phyloP scores from a whole-genome alignment of 768 basidiomycete species.

The Trametes gibbosa region DNA sequence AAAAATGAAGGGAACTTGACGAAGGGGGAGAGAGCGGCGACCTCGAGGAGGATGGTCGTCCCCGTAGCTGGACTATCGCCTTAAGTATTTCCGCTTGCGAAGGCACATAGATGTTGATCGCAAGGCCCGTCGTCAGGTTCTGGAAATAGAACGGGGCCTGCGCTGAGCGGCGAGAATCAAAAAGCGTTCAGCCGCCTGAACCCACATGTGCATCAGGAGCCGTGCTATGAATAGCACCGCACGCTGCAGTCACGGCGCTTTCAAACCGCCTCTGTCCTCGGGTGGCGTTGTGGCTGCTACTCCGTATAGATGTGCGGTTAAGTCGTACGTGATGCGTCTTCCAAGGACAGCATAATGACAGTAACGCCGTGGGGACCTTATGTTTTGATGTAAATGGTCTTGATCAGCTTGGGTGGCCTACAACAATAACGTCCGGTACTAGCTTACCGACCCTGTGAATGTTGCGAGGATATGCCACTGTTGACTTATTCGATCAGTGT shows the following conservation, averaged over 20 bases:
- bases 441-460: background rate
- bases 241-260: background rate
- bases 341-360: too few relatives aligned
- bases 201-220: background rate
- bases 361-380: too few relatives aligned
- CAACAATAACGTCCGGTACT: background rate
- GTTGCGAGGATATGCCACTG: background rate
- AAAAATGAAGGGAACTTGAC: background rate
- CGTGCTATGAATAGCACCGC: background rate
- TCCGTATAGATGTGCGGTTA: background rate
- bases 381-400: too few relatives aligned
- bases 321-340: too few relatives aligned
- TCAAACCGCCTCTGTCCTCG: background rate
- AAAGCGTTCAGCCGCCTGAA: background rate
- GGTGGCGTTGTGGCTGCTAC: background rate
- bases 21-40: background rate
- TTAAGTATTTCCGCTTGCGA: background rate
- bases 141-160: background rate
- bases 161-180: background rate
- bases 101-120: background rate
- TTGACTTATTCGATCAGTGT: background rate
- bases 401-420: background rate
- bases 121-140: background rate
- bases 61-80: background rate
- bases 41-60: slow-evolving; percentile 6